Evolutionary conservation across 768 basidiomycete species (phyloP).

Genomic region (Lentinula raphanica): DNA sequence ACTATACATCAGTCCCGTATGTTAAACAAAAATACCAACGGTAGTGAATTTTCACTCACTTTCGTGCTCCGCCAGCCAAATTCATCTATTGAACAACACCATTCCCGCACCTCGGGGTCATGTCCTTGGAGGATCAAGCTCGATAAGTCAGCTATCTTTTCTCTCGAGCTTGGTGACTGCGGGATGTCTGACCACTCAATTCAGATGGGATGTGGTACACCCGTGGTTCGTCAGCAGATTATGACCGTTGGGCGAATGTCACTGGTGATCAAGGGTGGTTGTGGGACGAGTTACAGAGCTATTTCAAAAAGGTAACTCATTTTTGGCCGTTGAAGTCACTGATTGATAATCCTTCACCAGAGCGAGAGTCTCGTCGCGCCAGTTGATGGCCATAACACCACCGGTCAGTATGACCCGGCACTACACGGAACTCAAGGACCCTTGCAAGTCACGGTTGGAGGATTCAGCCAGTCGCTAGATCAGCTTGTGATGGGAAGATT

Average conservation of each 20-base stretch:
- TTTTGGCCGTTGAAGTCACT: too few relatives aligned
- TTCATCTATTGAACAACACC: not conserved
- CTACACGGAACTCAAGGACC: slow-evolving; percentile 23
- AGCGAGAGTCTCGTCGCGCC: not conserved
- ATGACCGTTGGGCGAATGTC: slow-evolving; percentile 22
- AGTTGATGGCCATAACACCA: not conserved
- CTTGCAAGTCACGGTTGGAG: slow-evolving; percentile 20
- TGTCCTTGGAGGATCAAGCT: slow-evolving; percentile 12
- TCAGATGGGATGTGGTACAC: slow-evolving; percentile 5
- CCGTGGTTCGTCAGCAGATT: slow-evolving; percentile 24
- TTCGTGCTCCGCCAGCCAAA: not conserved
- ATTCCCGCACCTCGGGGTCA: slow-evolving; percentile 4
- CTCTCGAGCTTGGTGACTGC: not conserved
- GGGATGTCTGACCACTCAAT: not conserved
- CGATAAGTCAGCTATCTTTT: slow-evolving; percentile 3
- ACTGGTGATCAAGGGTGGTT: slow-evolving; percentile 29
- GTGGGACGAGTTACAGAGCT: slow-evolving; percentile 24
- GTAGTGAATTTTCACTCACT: not conserved
- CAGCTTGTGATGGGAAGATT: slow-evolving; percentile 13
- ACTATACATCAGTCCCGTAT: slow-evolving; percentile 14
- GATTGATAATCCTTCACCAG: not conserved
- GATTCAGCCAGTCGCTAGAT: slow-evolving; percentile 18
- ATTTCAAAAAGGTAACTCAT: slow-evolving; percentile 15
- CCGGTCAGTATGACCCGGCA: slow-evolving; percentile 17
- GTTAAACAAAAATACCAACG: not conserved